Evolutionary conservation across 2,329 filamentous ascomycete species (phyloP).

Genomic region (Colletotrichum echinochloae): DNA sequence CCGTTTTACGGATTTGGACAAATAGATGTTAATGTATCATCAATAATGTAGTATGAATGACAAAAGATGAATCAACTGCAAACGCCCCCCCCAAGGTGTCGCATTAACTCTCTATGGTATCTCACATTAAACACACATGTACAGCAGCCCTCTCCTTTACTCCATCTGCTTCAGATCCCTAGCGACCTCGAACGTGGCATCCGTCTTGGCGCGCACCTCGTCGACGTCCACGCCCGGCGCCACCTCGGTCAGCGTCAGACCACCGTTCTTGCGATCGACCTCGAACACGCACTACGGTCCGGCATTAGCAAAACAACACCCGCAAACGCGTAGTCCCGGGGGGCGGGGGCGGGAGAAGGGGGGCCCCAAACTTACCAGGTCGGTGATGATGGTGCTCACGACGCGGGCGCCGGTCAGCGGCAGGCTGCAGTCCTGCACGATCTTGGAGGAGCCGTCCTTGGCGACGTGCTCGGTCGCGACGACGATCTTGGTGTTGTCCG

Average conservation of each 20-base stretch:
- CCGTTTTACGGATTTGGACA: conserved; percentile 1
- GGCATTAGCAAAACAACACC: background rate
- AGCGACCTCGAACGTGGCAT: conserved; percentile 73
- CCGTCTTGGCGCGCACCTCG: conserved; percentile 77
- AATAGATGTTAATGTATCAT: conserved; percentile 29
- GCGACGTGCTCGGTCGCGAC: conserved; percentile 78
- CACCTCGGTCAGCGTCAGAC: conserved; percentile 75
- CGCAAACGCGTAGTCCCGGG: fast-evolving
- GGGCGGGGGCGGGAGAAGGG: no score
- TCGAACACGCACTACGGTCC: conserved; percentile 73
- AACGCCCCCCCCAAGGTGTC: background rate
- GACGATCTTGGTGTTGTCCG: conserved; percentile 78
- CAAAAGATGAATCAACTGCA: background rate
- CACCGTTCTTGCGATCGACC: conserved; percentile 71
- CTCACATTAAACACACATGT: conserved; percentile 1
- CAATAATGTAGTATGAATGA: background rate
- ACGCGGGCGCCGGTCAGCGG: conserved; percentile 74
- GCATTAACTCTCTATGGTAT: conserved; percentile 29
- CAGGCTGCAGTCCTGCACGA: conserved; percentile 72
- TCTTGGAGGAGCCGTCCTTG: conserved; percentile 75
- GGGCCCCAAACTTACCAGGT: conserved; percentile 67
- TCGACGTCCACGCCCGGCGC: conserved; percentile 77
- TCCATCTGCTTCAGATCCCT: conserved; percentile 65
- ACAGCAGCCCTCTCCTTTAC: conserved; percentile 39
- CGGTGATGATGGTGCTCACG: conserved; percentile 80